These are phyloP conservation scores for Cocos nucifera DNA, from an alignment of 176 grass and related monocot genomes.

Conservation along the genomic window DNA sequence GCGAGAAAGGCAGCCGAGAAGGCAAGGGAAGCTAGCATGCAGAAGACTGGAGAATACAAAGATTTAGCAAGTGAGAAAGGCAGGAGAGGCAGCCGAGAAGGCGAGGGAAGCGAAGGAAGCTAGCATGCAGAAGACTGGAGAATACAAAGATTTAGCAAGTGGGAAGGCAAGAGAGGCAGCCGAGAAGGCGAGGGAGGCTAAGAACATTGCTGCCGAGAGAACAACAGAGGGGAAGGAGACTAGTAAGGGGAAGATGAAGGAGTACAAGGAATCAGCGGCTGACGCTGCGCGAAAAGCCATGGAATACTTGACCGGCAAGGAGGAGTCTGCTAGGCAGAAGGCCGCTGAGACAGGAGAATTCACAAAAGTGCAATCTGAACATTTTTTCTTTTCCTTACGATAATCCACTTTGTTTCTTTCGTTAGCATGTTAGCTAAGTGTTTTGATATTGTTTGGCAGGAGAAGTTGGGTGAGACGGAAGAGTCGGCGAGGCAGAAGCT, in stretches of 20 bases:
- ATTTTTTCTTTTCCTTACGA: too few relatives aligned
- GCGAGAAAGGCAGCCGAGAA: slow-evolving; percentile 15
- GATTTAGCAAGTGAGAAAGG: slow-evolving; percentile 36
- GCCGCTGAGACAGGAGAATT: background rate
- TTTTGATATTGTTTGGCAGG: slow-evolving; percentile 4
- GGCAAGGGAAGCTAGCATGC: background rate
- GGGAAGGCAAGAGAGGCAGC: slow-evolving; percentile 30
- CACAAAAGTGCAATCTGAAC: slow-evolving; percentile 11
- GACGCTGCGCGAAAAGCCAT: slow-evolving; percentile 28
- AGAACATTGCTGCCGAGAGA: slow-evolving; percentile 11
- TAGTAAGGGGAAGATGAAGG: slow-evolving; percentile 21
- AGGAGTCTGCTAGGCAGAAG: slow-evolving; percentile 20
- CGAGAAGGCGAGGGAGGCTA: slow-evolving; percentile 5
- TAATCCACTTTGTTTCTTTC: too few relatives aligned
- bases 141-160: slow-evolving; percentile 13
- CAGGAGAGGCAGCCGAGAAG: slow-evolving; percentile 10
- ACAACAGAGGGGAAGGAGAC: slow-evolving; percentile 16
- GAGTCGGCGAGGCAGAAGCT: slow-evolving; percentile 19
- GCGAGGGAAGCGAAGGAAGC: background rate
- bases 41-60: slow-evolving; percentile 22
- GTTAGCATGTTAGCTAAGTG: background rate
- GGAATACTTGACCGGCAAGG: slow-evolving; percentile 24
- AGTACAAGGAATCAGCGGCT: slow-evolving; percentile 23
- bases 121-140: slow-evolving; percentile 24
- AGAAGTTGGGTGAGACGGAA: slow-evolving; percentile 19